These are phyloP conservation scores for Pichia cabralensis DNA, from an alignment of 805 yeast species.

Conservation along the genomic window DNA sequence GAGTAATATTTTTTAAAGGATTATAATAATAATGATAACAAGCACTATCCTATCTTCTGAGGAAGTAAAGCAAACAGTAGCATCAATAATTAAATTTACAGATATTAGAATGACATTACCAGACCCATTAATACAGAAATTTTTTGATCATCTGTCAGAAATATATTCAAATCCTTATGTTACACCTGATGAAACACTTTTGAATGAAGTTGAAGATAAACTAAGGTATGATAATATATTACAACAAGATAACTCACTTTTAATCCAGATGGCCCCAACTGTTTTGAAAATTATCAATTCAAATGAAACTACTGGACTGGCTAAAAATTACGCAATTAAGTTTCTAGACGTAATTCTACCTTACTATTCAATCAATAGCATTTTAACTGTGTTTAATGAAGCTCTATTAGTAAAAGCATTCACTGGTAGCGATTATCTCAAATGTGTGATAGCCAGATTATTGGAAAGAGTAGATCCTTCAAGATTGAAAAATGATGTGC, in stretches of 20 bases:
- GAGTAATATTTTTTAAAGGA: no score
- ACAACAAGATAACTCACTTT: constrained; percentile 8
- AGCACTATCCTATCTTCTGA: no score
- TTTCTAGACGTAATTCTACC: constrained; percentile 20
- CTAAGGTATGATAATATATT: constrained; percentile 13
- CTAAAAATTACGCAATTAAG: constrained; percentile 13
- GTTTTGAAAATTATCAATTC: constrained; percentile 19
- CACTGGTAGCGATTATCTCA: constrained; percentile 19
- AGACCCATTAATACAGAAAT: constrained; percentile 15
- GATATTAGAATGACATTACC: constrained; percentile 8
- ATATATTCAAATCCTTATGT: constrained; percentile 3
- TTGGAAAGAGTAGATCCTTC: constrained; percentile 22
- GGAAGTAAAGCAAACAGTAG: no score
- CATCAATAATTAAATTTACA: no score
- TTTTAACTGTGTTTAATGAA: constrained; percentile 16
- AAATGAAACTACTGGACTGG: constrained; percentile 13
- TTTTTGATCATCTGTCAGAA: constrained; percentile 13
- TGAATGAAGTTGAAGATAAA: constrained; percentile 12
- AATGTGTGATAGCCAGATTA: constrained; percentile 17
- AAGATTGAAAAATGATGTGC: constrained; percentile 12
- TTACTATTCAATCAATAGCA: constrained; percentile 21
- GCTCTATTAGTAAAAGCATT: constrained; percentile 22
- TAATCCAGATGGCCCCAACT: constrained; percentile 14
- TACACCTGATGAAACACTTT: constrained; percentile 10
- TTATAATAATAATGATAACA: no score